phyloP scores from a whole-genome alignment of 2,329 filamentous ascomycete species.

The Verticillium alfalfae region DNA sequence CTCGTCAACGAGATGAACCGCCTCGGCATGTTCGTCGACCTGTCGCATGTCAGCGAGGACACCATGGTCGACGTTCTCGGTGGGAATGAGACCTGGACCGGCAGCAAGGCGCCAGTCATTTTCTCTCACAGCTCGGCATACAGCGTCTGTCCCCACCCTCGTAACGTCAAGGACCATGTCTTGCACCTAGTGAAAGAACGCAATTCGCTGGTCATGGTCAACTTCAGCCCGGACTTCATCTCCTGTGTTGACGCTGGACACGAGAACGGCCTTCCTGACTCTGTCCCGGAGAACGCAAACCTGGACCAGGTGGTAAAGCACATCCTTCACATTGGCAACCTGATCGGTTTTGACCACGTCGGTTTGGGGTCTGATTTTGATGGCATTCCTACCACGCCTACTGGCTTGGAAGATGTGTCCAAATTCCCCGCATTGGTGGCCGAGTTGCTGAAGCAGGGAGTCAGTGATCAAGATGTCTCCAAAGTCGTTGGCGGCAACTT shows the following conservation, averaged over 20 bases:
- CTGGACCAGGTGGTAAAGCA: slow-evolving; percentile 74
- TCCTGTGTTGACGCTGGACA: slow-evolving; percentile 60
- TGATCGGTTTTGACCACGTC: slow-evolving; percentile 83
- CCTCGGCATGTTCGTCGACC: slow-evolving; percentile 88
- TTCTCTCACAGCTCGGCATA: slow-evolving; percentile 85
- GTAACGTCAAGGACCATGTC: slow-evolving; percentile 85
- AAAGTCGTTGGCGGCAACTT: slow-evolving; percentile 79
- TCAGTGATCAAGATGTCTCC: slow-evolving; percentile 66
- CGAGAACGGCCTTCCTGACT: slow-evolving; percentile 61
- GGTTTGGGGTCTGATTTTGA: slow-evolving; percentile 90
- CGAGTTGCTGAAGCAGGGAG: slow-evolving; percentile 66
- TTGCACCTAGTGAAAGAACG: slow-evolving; percentile 68
- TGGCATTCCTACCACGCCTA: slow-evolving; percentile 61
- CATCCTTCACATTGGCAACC: slow-evolving; percentile 73
- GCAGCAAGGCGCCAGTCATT: slow-evolving; percentile 76
- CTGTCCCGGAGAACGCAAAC: slow-evolving; percentile 64
- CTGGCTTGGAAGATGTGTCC: slow-evolving; percentile 77
- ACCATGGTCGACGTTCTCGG: slow-evolving; percentile 82
- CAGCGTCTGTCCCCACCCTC: slow-evolving; percentile 76
- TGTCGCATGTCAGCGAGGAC: slow-evolving; percentile 68
- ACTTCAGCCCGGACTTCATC: slow-evolving; percentile 79
- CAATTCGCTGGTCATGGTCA: slow-evolving; percentile 82
- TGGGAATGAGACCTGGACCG: slow-evolving; percentile 56
- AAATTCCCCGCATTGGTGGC: slow-evolving; percentile 76
- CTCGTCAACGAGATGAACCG: slow-evolving; percentile 89